Conservation (phyloP, 306 rosid genomes). For the Rosa rugosa region DNA sequence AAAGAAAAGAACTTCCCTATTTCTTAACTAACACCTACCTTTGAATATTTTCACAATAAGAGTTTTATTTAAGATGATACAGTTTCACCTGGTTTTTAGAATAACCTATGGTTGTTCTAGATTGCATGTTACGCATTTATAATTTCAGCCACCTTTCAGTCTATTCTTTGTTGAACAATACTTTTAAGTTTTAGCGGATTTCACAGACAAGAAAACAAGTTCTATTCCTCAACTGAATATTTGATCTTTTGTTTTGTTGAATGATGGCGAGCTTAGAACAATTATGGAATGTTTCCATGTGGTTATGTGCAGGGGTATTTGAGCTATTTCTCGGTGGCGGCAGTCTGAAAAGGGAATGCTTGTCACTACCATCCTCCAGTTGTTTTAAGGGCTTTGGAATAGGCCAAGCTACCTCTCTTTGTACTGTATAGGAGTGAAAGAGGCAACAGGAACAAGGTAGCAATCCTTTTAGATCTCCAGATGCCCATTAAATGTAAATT, state of each 20-base stretch:
- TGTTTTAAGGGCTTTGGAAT: conserved; percentile 25
- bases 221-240: not conserved
- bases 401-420: conserved; percentile 9
- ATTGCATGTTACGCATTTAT: not conserved
- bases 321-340: conserved; percentile 18
- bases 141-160: not conserved
- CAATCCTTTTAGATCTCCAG: conserved; percentile 27
- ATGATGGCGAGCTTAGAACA: not conserved
- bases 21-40: not conserved
- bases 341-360: conserved; percentile 23
- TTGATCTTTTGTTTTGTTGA: not conserved
- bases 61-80: not conserved
- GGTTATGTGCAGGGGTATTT: conserved; percentile 23
- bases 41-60: not conserved
- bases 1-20: not conserved
- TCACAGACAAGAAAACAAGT: not conserved
- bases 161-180: not conserved
- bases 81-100: not conserved
- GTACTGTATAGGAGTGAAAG: conserved; percentile 34
- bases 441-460: conserved; percentile 29
- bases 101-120: not conserved
- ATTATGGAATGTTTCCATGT: not conserved
- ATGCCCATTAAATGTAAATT: conserved; percentile 46
- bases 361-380: not conserved
- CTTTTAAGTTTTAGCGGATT: not conserved